Evolutionary conservation across 495 filamentous ascomycete genomes (phyloP), one percentile per base, ranked within the genome.

Genomic region (Aspergillus diversus): DNA sequence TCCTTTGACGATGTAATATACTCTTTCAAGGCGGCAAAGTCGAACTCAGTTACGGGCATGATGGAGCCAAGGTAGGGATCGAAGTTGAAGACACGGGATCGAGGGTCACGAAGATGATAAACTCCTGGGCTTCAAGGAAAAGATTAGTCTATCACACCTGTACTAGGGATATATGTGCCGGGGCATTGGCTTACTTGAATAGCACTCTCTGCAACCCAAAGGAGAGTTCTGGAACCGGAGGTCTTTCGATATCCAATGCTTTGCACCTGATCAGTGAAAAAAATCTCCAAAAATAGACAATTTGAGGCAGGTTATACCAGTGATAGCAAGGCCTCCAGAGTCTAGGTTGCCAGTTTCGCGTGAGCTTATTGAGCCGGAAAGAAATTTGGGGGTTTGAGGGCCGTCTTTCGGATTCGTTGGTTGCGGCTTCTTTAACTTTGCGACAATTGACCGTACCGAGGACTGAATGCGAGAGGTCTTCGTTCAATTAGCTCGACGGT

Each of bases 1-100:
- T 99, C 95, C 68, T 87, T 86, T 3, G 96, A 98, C 2, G 94
- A 96, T 0, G 93, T 95, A 63, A 97, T 86, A 69, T 95, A 98
- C 32, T 84, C 77, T 71, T 90, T 91, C 27, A 98, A 74, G 3
- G 92, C 86, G 62, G 88, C 83, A 71, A 96, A 98, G 69, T 99
- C 91, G 63, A 99, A 98, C 71, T 98, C 92, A 1, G 82, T 78
- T 1, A 93, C 87, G 3, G 93, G 93, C 92, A 97, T 96, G 70
- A 98, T 94, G 57, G 84, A 84, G 54, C 92, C 86, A 31, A 98
- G 83, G 70, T 97, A 97, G 1, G 95, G 95, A 69, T 98, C 93
- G 70, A 98, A 98, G 71, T 98, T 98, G 80, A 83, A 98, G 43
- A 97, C 91, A 11, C 87, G 83, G 39, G 96, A 93, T 55, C 91